These are phyloP conservation scores for Canavalia ensiformis DNA, from an alignment of 306 rosid genomes.

Conservation along the genomic window DNA sequence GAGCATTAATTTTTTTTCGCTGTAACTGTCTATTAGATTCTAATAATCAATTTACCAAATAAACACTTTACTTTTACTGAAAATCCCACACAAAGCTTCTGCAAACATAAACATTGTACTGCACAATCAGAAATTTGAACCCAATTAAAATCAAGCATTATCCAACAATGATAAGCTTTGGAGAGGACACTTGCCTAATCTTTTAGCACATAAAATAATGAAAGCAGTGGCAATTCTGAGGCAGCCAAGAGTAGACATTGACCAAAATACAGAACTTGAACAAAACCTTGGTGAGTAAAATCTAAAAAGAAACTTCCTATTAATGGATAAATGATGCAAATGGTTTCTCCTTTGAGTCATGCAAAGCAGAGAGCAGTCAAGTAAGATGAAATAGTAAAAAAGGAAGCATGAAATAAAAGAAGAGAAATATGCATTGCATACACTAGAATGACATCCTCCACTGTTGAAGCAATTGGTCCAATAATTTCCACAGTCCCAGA, in stretches of 20 bases:
- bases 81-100: conserved; percentile 19
- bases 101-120: background rate
- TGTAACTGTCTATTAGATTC: conserved; percentile 15
- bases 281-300: conserved; percentile 15
- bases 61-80: conserved; percentile 8
- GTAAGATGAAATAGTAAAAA: conserved; percentile 43
- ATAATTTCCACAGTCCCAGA: conserved; percentile 93
- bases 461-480: conserved; percentile 92
- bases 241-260: background rate
- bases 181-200: conserved; percentile 10
- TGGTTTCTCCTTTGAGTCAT: conserved; percentile 17
- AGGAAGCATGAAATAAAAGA: background rate
- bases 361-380: conserved; percentile 32
- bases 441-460: conserved; percentile 96
- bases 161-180: conserved; percentile 17
- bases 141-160: conserved; percentile 19
- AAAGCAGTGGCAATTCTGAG: background rate
- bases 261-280: conserved; percentile 14
- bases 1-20: background rate
- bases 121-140: conserved; percentile 13
- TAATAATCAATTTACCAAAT: conserved; percentile 4
- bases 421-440: conserved; percentile 56
- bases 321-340: conserved; percentile 13
- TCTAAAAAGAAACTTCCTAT: background rate
- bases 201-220: conserved; percentile 14